Base-by-base conservation (phyloP, 129 eudicot species). In the Arctium lappa region DNA sequence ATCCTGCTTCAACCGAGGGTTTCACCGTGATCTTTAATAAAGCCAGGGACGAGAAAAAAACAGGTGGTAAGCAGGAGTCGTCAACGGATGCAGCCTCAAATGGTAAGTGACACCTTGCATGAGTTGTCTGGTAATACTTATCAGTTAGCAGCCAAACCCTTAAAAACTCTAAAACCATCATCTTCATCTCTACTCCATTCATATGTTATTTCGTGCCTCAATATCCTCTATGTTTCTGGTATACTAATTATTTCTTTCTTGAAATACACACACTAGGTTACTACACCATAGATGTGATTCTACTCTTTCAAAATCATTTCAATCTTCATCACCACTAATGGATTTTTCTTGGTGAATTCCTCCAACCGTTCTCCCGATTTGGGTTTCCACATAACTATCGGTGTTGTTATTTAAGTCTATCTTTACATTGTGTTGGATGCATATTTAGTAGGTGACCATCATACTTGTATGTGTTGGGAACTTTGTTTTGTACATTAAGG, bases 1-100 rank as follows among this genome's bases (percentile, higher is more conserved):
- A 90, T 85, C 97, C 94, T 69, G 90, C 94, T 83, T 90, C 97
- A 65, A 94, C 93, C 66, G 94, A 92, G 78, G 93, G 97, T 27
- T 92, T 90, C 77, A 92, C 97, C 71, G 94, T 90, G 30, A 92
- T 92, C 13, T 90, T 92, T 40, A 92, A 92, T 79, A 90, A 89
- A 86, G 97, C 94, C 65, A 53, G 22, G 27, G 22, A 15, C 27
- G 65, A 15, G 65, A 53, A 15, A 16, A 15, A 1, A 53, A n/a
- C 6, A 53, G 7, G 8, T 15, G 27, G 65, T 53, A 6, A 15
- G 65, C 27, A 22, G 18, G 27, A 53, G 63, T 12, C 5, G 63
- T 13, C 63, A 53, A 11, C 63, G 1, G 13, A 13, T 53, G n/a
- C 63, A 53, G 6, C n/a, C 63, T 53, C 63, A 53, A 53, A 53